Percentiles rank a stretch among this genome's conserved stretches.
Conservation (phyloP, 768 basidiomycete genomes). For the Trametes sanguinea region DNA sequence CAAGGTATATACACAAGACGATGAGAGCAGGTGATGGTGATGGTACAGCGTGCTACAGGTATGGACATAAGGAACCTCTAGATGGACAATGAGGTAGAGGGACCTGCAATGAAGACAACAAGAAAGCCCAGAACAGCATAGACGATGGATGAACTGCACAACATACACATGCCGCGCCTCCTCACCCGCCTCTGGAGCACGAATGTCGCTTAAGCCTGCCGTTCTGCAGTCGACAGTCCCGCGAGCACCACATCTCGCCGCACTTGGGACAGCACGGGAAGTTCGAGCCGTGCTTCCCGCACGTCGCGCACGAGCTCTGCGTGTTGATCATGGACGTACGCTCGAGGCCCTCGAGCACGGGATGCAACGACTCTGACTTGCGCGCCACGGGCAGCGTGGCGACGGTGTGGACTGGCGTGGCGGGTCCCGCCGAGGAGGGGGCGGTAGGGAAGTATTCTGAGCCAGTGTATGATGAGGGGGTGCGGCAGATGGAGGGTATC, state of each 20-base stretch:
- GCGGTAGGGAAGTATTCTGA: conserved; percentile 33
- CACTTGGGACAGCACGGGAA: conserved; percentile 37
- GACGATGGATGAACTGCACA: too few species aligned
- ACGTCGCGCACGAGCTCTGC: conserved; percentile 32
- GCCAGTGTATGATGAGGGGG: conserved; percentile 31
- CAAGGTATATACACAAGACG: neutral
- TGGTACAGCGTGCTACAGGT: conserved; percentile 16
- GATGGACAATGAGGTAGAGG: too few species aligned
- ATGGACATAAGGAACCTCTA: neutral
- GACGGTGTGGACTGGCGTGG: conserved; percentile 26
- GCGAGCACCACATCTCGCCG: conserved; percentile 37
- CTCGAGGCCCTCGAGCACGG: conserved; percentile 33
- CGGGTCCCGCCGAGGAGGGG: conserved; percentile 32
- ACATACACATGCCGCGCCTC: neutral
- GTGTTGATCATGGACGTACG: conserved; percentile 31
- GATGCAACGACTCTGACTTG: conserved; percentile 21
- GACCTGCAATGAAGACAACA: too few species aligned
- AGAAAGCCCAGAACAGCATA: neutral
- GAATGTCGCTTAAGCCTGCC: conserved; percentile 24
- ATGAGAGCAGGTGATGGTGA: neutral
- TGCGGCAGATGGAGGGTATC: conserved; percentile 33
- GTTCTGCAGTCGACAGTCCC: conserved; percentile 21
- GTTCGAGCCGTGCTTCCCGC: conserved; percentile 33
- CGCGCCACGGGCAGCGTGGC: conserved; percentile 17
- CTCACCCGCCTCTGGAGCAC: conserved; percentile 13